Base-by-base conservation (phyloP, 2,329 filamentous ascomycete genomes). In the Coniochaeta sp. region DNA sequence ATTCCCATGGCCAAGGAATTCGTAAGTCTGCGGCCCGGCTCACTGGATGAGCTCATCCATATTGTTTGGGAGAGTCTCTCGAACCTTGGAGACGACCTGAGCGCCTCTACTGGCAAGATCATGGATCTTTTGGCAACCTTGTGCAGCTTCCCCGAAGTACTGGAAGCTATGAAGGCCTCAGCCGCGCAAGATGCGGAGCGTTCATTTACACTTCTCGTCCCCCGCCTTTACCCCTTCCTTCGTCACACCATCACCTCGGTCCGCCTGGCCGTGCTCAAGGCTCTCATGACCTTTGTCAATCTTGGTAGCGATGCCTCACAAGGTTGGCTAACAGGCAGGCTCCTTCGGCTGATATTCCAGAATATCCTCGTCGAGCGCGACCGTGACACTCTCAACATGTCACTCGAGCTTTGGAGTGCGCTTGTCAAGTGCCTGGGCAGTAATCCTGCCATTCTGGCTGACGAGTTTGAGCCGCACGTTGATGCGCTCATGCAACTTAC, bases 1-100 rank as follows among this genome's bases (percentile, higher is more conserved):
- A 94, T 97, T 48, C 94, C 94, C 1, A 96, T 99, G 69, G 91
- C 92, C 5, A 87, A 92, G 64, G 94, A 99, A 63, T 95, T 97
- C 61, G 91, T 97, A 58, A 85, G 83, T 32, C 82, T 95, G 67
- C 86, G 92, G 14, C 87, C 90, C 14, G 77, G 77, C 30, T 85
- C 89, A 40, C 77, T 99, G 28, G 85, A 91, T 55, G 78, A 81
- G 27, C 81, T 99, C 33, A 95, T 96, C 67, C 86, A 88, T 63
- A 95, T 97, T 53, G 91, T 99, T 26, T 99, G 94, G 94, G 89
- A 95, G 63, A 97, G 94, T 71, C 76, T 99, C 22, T 95, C 92
- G 3, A 95, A 95, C 65, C 76, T 99, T n/a, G 91, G 92, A 57
- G 94, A 99, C 65, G 94, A 99, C 64, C 77, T 99, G 16, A 97